phyloP scores from a whole-genome alignment of 257 asterid genomes.

The Cinchona pubescens region DNA sequence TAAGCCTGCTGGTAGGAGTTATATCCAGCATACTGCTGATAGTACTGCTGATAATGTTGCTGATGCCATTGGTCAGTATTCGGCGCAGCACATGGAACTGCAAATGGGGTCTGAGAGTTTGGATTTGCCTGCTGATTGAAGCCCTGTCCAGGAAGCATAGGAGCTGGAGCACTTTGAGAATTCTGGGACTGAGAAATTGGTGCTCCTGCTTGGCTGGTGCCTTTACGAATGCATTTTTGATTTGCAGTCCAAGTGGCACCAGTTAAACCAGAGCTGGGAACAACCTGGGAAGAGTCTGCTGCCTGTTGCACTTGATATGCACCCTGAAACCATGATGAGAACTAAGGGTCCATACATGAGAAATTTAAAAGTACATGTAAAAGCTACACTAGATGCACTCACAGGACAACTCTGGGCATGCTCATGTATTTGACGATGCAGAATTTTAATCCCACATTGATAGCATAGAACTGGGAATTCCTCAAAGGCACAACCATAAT shows the following conservation, averaged over 20 bases:
- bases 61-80: slow-evolving; percentile 82
- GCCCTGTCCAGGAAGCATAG: slow-evolving; percentile 53
- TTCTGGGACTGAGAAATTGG: slow-evolving; percentile 51
- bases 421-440: slow-evolving; percentile 95
- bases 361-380: background rate
- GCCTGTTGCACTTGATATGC: slow-evolving; percentile 62
- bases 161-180: slow-evolving; percentile 43
- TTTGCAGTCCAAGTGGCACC: slow-evolving; percentile 35
- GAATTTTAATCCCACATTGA: slow-evolving; percentile 77
- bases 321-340: slow-evolving; percentile 45
- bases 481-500: slow-evolving; percentile 75
- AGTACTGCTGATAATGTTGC: slow-evolving; percentile 83
- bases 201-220: slow-evolving; percentile 41
- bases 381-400: slow-evolving; percentile 34
- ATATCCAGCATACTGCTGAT: slow-evolving; percentile 78
- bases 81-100: slow-evolving; percentile 42
- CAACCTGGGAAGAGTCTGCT: slow-evolving; percentile 33
- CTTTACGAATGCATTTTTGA: slow-evolving; percentile 42
- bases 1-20: slow-evolving; percentile 64
- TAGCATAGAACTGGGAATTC: slow-evolving; percentile 85
- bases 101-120: slow-evolving; percentile 44
- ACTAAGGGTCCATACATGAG: background rate
- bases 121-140: slow-evolving; percentile 41
- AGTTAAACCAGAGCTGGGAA: slow-evolving; percentile 40
- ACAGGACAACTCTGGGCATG: slow-evolving; percentile 88